A percentile compares a stretch with the other conserved stretches of the same genome.
Conservation (phyloP, 768 basidiomycete species). For the Termitomyces sp. region DNA sequence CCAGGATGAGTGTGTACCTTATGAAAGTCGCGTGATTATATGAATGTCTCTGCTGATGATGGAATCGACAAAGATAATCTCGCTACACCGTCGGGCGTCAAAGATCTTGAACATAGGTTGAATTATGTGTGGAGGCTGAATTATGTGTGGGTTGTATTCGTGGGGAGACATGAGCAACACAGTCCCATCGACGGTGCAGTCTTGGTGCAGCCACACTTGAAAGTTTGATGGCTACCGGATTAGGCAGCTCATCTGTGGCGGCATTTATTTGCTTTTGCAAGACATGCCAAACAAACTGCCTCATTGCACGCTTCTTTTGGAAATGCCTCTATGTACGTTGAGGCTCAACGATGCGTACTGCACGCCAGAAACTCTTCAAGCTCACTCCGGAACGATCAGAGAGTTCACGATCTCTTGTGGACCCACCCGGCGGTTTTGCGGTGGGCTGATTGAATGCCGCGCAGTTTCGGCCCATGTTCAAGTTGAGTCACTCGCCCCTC, state of each 20-base stretch:
- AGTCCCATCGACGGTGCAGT: background rate
- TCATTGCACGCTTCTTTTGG: background rate
- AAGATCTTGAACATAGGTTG: background rate
- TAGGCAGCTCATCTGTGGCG: constrained; percentile 1
- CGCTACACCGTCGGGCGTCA: background rate
- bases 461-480: no score
- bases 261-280: background rate
- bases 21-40: background rate
- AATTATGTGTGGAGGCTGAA: background rate
- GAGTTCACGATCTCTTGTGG: background rate
- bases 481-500: background rate
- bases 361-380: background rate
- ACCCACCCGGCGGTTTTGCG: background rate
- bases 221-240: background rate
- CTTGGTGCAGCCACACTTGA: constrained; percentile 2
- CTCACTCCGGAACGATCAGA: background rate
- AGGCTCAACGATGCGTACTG: background rate
- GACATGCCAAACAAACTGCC: constrained; percentile 2
- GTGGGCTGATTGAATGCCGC: background rate
- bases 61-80: background rate
- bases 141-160: background rate
- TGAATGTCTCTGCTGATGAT: background rate
- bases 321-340: background rate
- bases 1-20: background rate
- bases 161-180: background rate